A percentile compares a stretch with the other conserved stretches of the same genome.
phyloP scores from a whole-genome alignment of 805 yeast genomes.

The Ogataea corticis region DNA sequence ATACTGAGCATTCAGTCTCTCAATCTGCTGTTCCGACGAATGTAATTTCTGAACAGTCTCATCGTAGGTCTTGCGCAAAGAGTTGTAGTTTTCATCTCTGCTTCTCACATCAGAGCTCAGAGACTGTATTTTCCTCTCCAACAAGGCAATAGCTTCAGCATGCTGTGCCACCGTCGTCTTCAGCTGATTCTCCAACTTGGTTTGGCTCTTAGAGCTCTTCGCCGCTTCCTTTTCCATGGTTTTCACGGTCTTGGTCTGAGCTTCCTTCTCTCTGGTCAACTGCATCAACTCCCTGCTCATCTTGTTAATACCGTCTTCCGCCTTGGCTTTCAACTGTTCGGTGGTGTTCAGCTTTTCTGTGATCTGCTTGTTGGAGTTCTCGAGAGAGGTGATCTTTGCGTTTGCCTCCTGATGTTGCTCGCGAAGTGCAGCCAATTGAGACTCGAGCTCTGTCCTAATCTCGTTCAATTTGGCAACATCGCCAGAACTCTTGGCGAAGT shows the following conservation, averaged over 20 bases:
- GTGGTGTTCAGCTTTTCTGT: constrained; percentile 31
- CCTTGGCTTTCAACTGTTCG: constrained; percentile 43
- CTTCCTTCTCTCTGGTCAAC: constrained; percentile 59
- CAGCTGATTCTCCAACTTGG: constrained; percentile 32
- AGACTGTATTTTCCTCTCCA: constrained; percentile 22
- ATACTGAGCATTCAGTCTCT: constrained; percentile 21
- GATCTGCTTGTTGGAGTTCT: constrained; percentile 26
- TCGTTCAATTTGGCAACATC: constrained; percentile 28
- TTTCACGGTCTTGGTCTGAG: constrained; percentile 44
- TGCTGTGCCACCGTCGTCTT: constrained; percentile 26
- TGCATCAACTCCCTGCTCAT: constrained; percentile 82
- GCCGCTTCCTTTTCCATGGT: constrained; percentile 43
- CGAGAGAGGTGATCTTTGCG: constrained; percentile 21
- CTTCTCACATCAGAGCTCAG: constrained; percentile 22
- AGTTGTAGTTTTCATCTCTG: constrained; percentile 27
- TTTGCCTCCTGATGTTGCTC: constrained; percentile 24
- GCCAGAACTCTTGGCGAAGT: constrained; percentile 25
- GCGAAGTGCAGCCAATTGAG: constrained; percentile 26
- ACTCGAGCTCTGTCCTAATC: constrained; percentile 35
- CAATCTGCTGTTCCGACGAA: constrained; percentile 24
- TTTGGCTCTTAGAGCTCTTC: constrained; percentile 33
- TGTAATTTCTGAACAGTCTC: constrained; percentile 28
- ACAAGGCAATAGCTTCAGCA: constrained; percentile 22
- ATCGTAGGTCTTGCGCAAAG: constrained; percentile 24
- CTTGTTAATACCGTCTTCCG: constrained; percentile 86